Base-by-base conservation (phyloP, 805 yeast genomes). In the Debaryomyces castellii region DNA sequence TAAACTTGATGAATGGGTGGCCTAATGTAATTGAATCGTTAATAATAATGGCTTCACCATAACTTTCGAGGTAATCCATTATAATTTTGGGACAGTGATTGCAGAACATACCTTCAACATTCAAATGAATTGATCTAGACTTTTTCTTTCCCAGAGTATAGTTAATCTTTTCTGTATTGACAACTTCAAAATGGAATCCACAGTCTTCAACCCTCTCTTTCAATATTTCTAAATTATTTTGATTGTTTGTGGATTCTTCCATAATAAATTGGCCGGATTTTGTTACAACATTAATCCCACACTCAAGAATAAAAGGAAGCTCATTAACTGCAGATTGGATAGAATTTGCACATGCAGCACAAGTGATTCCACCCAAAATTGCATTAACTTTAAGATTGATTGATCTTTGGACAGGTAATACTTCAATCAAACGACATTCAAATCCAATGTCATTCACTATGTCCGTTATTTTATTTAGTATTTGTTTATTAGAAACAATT, bases 351-450 rank as follows among this genome's bases (percentile, higher is more conserved):
- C 94, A 84, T 0, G 89, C 80, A 6, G 87, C 82, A 64, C 92
- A 87, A 0, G 89, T 81, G 61, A 86, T 85, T 3, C 91, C 92
- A 9, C 85, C 87, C 37, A 87, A 80, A 0, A 81, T 64, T 0
- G 89, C 89, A 9, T 73, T 67, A 7, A 83, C 77, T 52, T 75
- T 76, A 52, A 69, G 77, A 45, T 73, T 76, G 5, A 67, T 55
- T 5, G 79, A 67, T 27, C 77, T 66, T 25, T 74, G 74, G 3
- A 83, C 74, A 1, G 89, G 90, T 18, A 82, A 58, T 7, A 85
- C 67, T 51, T 85, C 89, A 5, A 81, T 58, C 11, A 85, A 63
- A 16, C 69, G 74, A 35, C 83, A 77, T 6, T 73, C 74, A 52
- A 66, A 70, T 1, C 76, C 76, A 5, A 58, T 48, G 17, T 65